A percentile compares a stretch with the other conserved stretches of the same genome.
These are phyloP conservation scores for Neofusicoccum parvum DNA, from an alignment of 2,329 filamentous ascomycete genomes.

Conservation along the genomic window DNA sequence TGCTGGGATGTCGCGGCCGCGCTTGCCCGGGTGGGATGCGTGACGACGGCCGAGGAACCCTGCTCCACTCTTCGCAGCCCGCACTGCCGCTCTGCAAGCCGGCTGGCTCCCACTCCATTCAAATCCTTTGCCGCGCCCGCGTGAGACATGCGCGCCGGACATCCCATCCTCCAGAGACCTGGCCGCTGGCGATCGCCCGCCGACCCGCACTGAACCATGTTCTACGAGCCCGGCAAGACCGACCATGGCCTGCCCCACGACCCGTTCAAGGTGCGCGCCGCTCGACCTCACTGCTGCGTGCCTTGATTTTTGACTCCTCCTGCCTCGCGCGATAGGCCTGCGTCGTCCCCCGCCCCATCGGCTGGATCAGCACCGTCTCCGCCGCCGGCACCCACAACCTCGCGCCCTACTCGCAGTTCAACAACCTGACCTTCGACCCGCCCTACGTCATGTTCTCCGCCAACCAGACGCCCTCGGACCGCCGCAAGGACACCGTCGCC, in stretches of 20 bases:
- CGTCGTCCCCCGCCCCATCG: conserved; percentile 63
- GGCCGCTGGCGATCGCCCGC: too few species aligned
- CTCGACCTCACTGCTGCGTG: not conserved
- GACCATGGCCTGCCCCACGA: conserved; percentile 56
- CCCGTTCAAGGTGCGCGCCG: conserved; percentile 54
- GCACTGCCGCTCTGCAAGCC: too few species aligned
- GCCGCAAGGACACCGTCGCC: conserved; percentile 59
- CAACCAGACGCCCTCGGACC: conserved; percentile 53
- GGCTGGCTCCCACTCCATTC: too few species aligned
- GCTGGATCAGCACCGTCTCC: conserved; percentile 63
- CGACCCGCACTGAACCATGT: conserved; percentile 38
- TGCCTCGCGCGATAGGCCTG: conserved; percentile 46
- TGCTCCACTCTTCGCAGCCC: too few species aligned
- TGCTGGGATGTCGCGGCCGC: not conserved
- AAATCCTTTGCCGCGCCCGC: too few species aligned
- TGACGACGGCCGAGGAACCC: too few species aligned
- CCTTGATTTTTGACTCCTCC: not conserved
- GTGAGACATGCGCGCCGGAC: too few species aligned
- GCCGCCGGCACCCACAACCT: conserved; percentile 54
- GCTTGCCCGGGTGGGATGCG: too few species aligned
- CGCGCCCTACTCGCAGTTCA: conserved; percentile 64
- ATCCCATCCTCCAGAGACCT: too few species aligned
- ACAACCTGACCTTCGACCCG: conserved; percentile 64
- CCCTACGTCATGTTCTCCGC: conserved; percentile 65
- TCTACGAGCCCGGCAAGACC: conserved; percentile 57